Evolutionary conservation across 2,329 filamentous ascomycete species (phyloP).

Genomic region (Ophiocordyceps camponoti-saundersi): DNA sequence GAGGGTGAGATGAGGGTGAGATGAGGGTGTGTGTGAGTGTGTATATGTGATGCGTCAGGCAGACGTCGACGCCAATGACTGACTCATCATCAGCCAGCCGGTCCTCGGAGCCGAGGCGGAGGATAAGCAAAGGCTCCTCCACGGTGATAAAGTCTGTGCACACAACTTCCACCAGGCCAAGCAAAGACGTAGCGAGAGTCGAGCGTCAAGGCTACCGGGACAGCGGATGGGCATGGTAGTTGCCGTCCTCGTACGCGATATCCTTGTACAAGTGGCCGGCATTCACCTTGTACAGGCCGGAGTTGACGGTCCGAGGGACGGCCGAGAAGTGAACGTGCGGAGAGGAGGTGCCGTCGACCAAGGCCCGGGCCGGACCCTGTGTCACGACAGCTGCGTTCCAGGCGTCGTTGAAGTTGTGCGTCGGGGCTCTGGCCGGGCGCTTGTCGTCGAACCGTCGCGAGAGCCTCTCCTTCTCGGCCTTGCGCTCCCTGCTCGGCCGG

Average conservation of each 20-base stretch:
- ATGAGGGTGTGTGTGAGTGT: not conserved
- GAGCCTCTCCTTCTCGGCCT: constrained; percentile 17
- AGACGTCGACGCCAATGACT: no score
- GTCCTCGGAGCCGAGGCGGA: not conserved
- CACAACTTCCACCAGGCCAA: no score
- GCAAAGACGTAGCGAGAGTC: no score
- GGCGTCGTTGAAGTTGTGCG: constrained; percentile 17
- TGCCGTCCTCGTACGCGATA: constrained; percentile 14
- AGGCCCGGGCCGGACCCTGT: not conserved
- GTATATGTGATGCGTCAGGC: not conserved
- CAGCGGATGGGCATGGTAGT: constrained; percentile 19
- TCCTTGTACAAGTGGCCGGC: constrained; percentile 6
- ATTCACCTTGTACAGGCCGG: constrained; percentile 11
- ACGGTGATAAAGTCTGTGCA: no score
- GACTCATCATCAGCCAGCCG: not conserved
- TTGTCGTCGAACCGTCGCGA: constrained; percentile 19
- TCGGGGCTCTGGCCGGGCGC: constrained; percentile 10
- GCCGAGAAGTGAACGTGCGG: constrained; percentile 9
- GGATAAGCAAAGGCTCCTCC: no score
- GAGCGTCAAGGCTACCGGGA: no score
- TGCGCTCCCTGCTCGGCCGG: constrained; percentile 11
- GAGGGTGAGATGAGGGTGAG: not conserved
- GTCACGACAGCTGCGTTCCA: constrained; percentile 15
- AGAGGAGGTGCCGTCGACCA: constrained; percentile 3
- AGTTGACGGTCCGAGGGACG: constrained; percentile 13